Percentiles rank a stretch among this genome's conserved stretches.
Evolutionary conservation across 2,329 filamentous ascomycete species (phyloP).

Genomic region (Ilyonectria destructans): DNA sequence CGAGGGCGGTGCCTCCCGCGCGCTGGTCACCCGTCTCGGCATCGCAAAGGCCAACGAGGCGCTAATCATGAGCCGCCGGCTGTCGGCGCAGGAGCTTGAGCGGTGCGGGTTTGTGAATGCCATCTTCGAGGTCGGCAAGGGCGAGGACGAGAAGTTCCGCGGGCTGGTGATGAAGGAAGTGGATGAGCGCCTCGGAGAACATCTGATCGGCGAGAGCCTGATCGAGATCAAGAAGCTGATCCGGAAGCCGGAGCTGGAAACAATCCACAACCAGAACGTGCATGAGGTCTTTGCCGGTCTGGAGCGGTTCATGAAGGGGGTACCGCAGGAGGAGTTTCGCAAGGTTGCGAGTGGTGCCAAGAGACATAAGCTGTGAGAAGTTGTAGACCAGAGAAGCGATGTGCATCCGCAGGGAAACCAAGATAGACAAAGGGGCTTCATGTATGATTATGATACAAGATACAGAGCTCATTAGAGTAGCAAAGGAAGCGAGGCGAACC

Average conservation of each 20-base stretch:
- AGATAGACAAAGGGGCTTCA: constrained; percentile 9
- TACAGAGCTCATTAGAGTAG: background rate
- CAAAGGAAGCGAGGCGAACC: background rate
- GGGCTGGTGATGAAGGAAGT: constrained; percentile 83
- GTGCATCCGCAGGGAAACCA: background rate
- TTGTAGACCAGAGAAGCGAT: background rate
- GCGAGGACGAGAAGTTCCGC: constrained; percentile 79
- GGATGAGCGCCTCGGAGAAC: constrained; percentile 83
- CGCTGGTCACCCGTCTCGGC: constrained; percentile 86
- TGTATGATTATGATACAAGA: background rate
- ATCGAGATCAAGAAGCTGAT: constrained; percentile 90
- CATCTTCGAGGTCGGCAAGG: constrained; percentile 75
- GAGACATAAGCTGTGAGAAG: constrained; percentile 87
- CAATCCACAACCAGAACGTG: constrained; percentile 84
- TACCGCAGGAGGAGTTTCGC: constrained; percentile 91
- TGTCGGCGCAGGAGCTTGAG: constrained; percentile 81
- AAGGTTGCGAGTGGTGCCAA: constrained; percentile 91
- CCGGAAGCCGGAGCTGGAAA: constrained; percentile 79
- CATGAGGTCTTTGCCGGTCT: constrained; percentile 90
- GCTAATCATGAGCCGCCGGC: constrained; percentile 88
- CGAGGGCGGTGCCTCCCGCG: constrained; percentile 86
- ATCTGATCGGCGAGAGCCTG: constrained; percentile 86
- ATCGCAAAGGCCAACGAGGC: constrained; percentile 91
- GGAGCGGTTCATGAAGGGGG: constrained; percentile 83
- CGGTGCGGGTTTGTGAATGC: constrained; percentile 88